These are phyloP conservation scores for Setaria viridis DNA, from an alignment of 202 grass and related monocot genomes.

Conservation along the genomic window DNA sequence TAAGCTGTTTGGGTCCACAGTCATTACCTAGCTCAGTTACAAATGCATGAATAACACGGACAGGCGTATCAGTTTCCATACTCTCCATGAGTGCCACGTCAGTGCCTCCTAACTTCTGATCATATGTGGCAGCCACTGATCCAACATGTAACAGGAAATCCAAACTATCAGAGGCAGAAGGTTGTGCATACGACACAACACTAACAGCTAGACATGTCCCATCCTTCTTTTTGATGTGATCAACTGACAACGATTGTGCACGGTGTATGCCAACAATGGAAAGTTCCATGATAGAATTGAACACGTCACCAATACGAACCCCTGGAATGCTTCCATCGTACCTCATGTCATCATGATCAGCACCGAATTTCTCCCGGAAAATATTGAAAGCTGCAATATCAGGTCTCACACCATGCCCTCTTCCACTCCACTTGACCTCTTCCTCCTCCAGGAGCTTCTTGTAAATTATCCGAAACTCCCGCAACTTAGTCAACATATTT, in stretches of 20 bases:
- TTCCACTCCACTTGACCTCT: slow-evolving; percentile 22
- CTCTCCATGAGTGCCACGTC: slow-evolving; percentile 65
- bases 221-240: slow-evolving; percentile 51
- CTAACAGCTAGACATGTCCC: slow-evolving; percentile 55
- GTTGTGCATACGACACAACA: slow-evolving; percentile 53
- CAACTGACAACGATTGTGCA: slow-evolving; percentile 41
- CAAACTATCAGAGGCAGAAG: slow-evolving; percentile 50
- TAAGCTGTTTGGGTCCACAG: background rate
- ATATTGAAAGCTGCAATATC: slow-evolving; percentile 62
- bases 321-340: slow-evolving; percentile 61
- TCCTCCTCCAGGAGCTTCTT: slow-evolving; percentile 51
- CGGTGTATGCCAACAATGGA: slow-evolving; percentile 66
- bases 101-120: slow-evolving; percentile 46
- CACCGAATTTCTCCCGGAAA: slow-evolving; percentile 48
- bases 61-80: slow-evolving; percentile 63
- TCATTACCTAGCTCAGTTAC: background rate
- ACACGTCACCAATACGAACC: slow-evolving; percentile 63
- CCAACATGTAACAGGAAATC: slow-evolving; percentile 64
- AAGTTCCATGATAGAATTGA: slow-evolving; percentile 62
- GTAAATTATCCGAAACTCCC: slow-evolving; percentile 59
- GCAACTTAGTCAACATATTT: slow-evolving; percentile 52
- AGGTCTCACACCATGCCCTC: background rate
- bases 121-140: slow-evolving; percentile 31
- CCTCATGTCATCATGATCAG: slow-evolving; percentile 36
- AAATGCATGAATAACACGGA: slow-evolving; percentile 61